Base-by-base conservation (phyloP, 2,329 filamentous ascomycete species). In the Neobulgaria alba region DNA sequence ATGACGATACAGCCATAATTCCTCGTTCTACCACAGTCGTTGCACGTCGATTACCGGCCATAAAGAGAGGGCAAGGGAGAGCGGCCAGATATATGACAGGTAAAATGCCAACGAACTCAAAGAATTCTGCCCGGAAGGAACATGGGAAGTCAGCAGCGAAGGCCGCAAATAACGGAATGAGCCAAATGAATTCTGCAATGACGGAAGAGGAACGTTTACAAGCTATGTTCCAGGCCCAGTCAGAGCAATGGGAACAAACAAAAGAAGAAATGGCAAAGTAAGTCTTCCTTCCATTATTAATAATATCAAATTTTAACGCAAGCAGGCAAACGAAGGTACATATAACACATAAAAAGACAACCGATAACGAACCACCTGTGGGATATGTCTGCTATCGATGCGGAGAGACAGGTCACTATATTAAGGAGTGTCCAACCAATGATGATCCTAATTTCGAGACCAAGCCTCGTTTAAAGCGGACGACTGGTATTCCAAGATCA, bases 341-440 rank as follows among this genome's bases (percentile, higher is more conserved):
- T 57, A 76, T 79, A 52, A 65, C 71, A 16, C 73, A 79, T 50
- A 64, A 62, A 53, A 85, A 85, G 50, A 84, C 94, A 19, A 92
- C 92, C 3, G 89, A 94, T 54, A 89, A 95, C 58, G 87, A 92
- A 33, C 89, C 92, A 2, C 92, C 92, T 1, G 83, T 85, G 39
- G 89, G 89, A 39, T 98, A 98, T 63, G 82, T 95, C 47, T 98
- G 92, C 66, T 95, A 95, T 61, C 82, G 92, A 36, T 98, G 92
- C 64, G 85, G 88, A 47, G 84, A 95, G 63, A 95, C 95, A 67
- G 92, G 89, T n/a, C 92, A 98, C 63, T 98, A 90, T 90, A 98
- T 98, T 48, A 90, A 96, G 66, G 77, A 86, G 38, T 98, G 92
- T 58, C 92, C 92, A 5, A 98, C 90, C n/a, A 98, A 98, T 62